A percentile compares a stretch with the other conserved stretches of the same genome.
These are phyloP conservation scores for Microdochium trichocladiopsis DNA, from an alignment of 2,329 filamentous ascomycete genomes.

Conservation along the genomic window DNA sequence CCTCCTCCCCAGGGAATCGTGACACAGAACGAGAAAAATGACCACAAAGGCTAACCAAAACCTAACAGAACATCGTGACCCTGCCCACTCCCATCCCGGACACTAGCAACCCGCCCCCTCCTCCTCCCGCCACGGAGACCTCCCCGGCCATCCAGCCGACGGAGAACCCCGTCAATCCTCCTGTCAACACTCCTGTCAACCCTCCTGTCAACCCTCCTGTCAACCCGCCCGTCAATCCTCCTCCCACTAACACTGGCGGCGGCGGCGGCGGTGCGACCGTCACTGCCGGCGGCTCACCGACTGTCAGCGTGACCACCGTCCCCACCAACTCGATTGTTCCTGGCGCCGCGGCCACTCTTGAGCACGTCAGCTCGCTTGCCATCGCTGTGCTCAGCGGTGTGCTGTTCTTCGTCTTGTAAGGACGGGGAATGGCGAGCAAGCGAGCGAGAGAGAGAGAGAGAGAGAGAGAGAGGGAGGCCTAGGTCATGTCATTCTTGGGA, in stretches of 20 bases:
- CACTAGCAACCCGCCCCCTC: not conserved
- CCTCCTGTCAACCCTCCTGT: not conserved
- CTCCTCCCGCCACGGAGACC: not conserved
- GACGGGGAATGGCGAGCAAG: not conserved
- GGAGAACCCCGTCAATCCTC: not conserved
- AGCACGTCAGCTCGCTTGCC: not conserved
- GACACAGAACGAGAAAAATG: too few species aligned
- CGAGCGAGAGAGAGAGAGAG: not conserved
- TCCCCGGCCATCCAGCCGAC: not conserved
- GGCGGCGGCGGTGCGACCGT: not conserved
- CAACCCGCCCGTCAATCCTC: not conserved
- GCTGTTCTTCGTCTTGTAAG: not conserved
- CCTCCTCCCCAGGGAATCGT: not conserved
- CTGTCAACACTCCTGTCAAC: not conserved
- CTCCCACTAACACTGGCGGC: not conserved
- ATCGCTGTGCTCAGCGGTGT: not conserved
- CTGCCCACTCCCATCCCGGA: conserved; percentile 11
- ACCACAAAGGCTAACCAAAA: too few species aligned
- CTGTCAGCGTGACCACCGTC: not conserved
- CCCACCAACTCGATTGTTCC: not conserved
- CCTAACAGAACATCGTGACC: conserved; percentile 9
- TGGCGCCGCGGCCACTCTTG: not conserved
- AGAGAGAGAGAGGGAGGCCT: not conserved
- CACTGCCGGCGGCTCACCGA: not conserved
- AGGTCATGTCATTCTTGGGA: too few species aligned